These are phyloP conservation scores for Nowakowskiella sp. DNA, from an alignment of 192 early-diverging fungal genomes.

Conservation along the genomic window DNA sequence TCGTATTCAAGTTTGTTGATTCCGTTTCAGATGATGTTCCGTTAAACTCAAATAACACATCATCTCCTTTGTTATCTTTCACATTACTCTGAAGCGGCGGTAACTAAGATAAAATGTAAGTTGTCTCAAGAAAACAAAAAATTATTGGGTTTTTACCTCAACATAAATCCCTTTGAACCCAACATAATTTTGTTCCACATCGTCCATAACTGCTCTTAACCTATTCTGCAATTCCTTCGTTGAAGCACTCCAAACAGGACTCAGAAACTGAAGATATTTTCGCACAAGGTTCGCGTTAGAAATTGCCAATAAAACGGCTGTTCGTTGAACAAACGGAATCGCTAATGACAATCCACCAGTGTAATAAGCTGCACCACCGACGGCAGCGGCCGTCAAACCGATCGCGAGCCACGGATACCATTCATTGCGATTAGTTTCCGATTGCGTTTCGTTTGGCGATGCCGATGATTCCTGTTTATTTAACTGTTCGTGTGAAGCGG, in stretches of 20 bases:
- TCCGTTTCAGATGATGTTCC: too few relatives aligned
- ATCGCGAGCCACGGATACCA: constrained; percentile 18
- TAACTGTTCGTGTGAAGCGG: too few relatives aligned
- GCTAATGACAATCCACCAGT: constrained; percentile 24
- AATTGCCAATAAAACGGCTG: constrained; percentile 33
- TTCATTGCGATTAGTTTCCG: too few relatives aligned
- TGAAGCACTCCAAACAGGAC: constrained; percentile 37
- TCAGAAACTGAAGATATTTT: constrained; percentile 43
- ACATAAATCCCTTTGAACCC: constrained; percentile 31
- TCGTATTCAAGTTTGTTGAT: too few relatives aligned
- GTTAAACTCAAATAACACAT: too few relatives aligned
- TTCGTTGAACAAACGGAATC: constrained; percentile 22
- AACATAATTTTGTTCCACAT: constrained; percentile 14
- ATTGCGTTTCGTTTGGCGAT: too few relatives aligned
- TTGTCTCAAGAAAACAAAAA: neutral
- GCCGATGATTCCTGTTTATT: too few relatives aligned
- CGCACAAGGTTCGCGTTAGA: constrained; percentile 29
- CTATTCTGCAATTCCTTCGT: constrained; percentile 11
- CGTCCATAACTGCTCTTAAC: constrained; percentile 15
- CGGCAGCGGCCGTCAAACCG: constrained; percentile 31
- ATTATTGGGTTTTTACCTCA: neutral
- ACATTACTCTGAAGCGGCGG: too few relatives aligned
- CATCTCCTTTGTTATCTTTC: too few relatives aligned
- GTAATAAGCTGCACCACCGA: constrained; percentile 31
- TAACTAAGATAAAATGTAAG: neutral